These are phyloP conservation scores for Blastobotrys malaysiensis DNA, from an alignment of 1,139 yeast species.

Conservation along the genomic window DNA sequence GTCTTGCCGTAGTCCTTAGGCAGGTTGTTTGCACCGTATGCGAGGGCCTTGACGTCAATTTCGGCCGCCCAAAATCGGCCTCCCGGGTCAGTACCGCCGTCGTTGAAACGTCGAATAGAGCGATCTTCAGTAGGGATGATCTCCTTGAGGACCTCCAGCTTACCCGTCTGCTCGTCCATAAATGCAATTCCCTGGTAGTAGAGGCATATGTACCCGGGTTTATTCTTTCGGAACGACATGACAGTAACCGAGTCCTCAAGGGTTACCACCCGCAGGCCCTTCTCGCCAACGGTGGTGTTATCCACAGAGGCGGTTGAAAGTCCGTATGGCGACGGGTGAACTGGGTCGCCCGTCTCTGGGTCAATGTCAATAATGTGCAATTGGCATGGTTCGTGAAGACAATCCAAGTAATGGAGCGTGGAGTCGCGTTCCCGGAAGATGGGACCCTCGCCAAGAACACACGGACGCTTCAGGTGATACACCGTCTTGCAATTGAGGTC, in stretches of 20 bases:
- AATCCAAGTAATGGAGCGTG: conserved; percentile 29
- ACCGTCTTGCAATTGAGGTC: not conserved
- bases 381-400: conserved; percentile 24
- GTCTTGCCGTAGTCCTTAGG: conserved; percentile 24
- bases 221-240: conserved; percentile 25
- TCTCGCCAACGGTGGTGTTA: conserved; percentile 15
- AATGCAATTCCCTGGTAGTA: conserved; percentile 30
- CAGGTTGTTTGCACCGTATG: conserved; percentile 20
- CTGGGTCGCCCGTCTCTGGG: conserved; percentile 22
- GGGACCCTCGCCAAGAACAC: conserved; percentile 26
- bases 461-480: conserved; percentile 15
- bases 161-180: conserved; percentile 32
- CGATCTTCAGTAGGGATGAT: conserved; percentile 27
- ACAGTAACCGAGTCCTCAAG: conserved; percentile 28
- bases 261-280: conserved; percentile 27
- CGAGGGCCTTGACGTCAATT: conserved; percentile 32
- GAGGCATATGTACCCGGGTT: conserved; percentile 26
- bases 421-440: conserved; percentile 26
- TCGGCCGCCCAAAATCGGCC: conserved; percentile 30
- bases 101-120: conserved; percentile 26
- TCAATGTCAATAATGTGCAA: conserved; percentile 25
- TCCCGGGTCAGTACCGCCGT: conserved; percentile 32
- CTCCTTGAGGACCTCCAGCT: conserved; percentile 27
- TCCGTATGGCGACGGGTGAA: conserved; percentile 13
- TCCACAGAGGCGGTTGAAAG: conserved; percentile 11